Base-by-base conservation (phyloP, 352 stramenopile genomes). In the Phytopythium boreale region DNA sequence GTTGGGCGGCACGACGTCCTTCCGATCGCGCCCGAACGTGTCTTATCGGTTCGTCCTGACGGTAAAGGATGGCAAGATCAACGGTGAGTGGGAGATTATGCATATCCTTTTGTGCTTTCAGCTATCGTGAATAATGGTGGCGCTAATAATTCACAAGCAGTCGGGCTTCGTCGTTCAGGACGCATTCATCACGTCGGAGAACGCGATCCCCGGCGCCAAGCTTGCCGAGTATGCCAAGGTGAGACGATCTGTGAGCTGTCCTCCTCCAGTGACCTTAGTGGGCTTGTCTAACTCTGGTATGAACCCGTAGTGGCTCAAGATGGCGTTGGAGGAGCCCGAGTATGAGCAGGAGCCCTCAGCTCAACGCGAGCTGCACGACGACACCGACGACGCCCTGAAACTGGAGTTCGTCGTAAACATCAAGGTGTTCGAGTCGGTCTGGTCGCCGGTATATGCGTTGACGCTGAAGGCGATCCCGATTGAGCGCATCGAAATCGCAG, bases 221-320 rank as follows among this genome's bases (percentile, higher is more conserved):
- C 49, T 56, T 2, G 8, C 7, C 2, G 49, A 56, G 15, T 56
- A 56, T 37, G 49, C 26, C 22, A 20, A 56, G 22, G 49, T 56
- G 22, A 36, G 47, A 3, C 9, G 27, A 4, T 9, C 22, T 26
- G 47, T 36, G 22, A 1, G 26, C 1, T 20, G 2, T 7, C 7
- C 6, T 56, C 3, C 22, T 20, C 26, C 49, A 37, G n/a, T 36
- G 11, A 20, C 24, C n/a, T 2, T 20, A 14, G 14, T n/a, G n/a
- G 15, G 11, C 6, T 8, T 37, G 26, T 37, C 49, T 31, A 8
- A n/a, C 11, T 56, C 22, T 56, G 15, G 1, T 37, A n/a, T 19
- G 31, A 20, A n/a, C 22, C 6, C 22, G 19, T n/a, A 56, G 49
- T 56, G 49, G 11, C 22, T 56, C 49, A 56, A 56, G 49, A 56